A percentile compares a stretch with the other conserved stretches of the same genome.
phyloP scores from a whole-genome alignment of 371 early-diverging fungal species.

The Nematocida parisii region DNA sequence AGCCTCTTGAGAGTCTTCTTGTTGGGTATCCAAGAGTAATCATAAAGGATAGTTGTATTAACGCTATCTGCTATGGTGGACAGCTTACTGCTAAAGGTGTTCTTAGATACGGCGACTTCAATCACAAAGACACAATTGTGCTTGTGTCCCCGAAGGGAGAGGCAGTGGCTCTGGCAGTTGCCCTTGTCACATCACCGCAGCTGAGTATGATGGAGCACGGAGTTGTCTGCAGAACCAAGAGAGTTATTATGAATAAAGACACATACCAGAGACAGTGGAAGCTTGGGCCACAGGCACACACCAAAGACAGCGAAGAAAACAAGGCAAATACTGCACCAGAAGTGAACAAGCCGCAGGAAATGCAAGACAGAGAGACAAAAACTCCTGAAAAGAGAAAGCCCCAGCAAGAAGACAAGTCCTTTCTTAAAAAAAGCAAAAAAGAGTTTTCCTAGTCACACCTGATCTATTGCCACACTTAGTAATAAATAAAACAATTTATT shows the following conservation, averaged over 20 bases:
- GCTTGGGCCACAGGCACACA: slow-evolving; percentile 38
- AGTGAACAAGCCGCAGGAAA: neutral
- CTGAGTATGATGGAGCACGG: slow-evolving; percentile 87
- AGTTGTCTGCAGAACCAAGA: slow-evolving; percentile 93
- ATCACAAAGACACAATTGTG: slow-evolving; percentile 86
- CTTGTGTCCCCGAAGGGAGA: slow-evolving; percentile 99
- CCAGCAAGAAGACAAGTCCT: neutral
- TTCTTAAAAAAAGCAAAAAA: slow-evolving; percentile 8
- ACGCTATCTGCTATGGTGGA: slow-evolving; percentile 97
- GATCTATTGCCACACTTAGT: neutral
- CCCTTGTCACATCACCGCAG: slow-evolving; percentile 89
- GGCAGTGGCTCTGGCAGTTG: slow-evolving; percentile 91
- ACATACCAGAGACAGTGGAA: slow-evolving; percentile 53
- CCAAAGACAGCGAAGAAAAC: neutral
- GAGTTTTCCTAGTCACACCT: neutral
- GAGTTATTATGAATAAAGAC: slow-evolving; percentile 99
- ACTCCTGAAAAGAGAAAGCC: neutral
- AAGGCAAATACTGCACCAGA: neutral
- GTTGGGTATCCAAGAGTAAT: slow-evolving; percentile 90
- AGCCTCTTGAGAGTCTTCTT: slow-evolving; percentile 90
- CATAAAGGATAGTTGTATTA: slow-evolving; percentile 95
- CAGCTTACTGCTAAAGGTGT: slow-evolving; percentile 95
- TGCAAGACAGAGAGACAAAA: neutral
- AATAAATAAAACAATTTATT: slow-evolving; percentile 6
- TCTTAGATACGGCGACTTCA: slow-evolving; percentile 90